phyloP scores from a whole-genome alignment of 768 basidiomycete species.

The Imleria badia region DNA sequence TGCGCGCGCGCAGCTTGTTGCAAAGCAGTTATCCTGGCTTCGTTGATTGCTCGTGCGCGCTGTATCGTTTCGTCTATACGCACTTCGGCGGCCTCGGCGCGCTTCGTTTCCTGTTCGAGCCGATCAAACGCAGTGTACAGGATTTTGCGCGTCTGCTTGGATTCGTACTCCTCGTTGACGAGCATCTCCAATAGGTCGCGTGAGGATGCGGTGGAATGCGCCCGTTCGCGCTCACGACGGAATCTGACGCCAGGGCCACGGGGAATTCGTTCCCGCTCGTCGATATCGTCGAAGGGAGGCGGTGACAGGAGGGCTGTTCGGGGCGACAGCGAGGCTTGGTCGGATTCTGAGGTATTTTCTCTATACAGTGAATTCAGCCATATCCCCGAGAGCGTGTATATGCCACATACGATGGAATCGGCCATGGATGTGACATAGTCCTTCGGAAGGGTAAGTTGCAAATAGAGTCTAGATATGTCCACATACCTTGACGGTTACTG shows the following conservation, averaged over 20 bases:
- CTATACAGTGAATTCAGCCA: conserved; percentile 9
- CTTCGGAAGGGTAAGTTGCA: conserved; percentile 13
- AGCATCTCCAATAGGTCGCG: conserved; percentile 35
- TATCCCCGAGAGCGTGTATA: background rate
- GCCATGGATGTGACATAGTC: conserved; percentile 29
- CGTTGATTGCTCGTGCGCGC: conserved; percentile 31
- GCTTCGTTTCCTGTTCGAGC: conserved; percentile 37
- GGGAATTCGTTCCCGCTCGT: conserved; percentile 4
- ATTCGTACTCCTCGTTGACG: conserved; percentile 42
- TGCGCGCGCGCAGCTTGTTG: conserved; percentile 33
- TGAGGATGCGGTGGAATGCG: conserved; percentile 29
- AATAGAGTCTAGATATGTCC: background rate
- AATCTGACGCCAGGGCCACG: conserved; percentile 35
- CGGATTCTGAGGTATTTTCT: conserved; percentile 24
- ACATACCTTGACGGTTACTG: conserved; percentile 4
- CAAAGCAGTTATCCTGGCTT: conserved; percentile 31
- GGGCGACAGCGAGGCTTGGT: conserved; percentile 28
- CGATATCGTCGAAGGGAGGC: conserved; percentile 13
- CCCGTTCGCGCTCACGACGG: conserved; percentile 35
- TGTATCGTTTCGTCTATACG: conserved; percentile 33
- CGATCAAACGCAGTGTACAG: conserved; percentile 39
- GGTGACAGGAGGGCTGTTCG: conserved; percentile 31
- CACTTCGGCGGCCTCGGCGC: conserved; percentile 36
- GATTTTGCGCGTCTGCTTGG: conserved; percentile 38
- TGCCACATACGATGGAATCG: conserved; percentile 20